Percentiles rank a stretch among this genome's conserved stretches.
Conservation (phyloP, 176 grass and related monocot species). For the Carex myosuroides region DNA sequence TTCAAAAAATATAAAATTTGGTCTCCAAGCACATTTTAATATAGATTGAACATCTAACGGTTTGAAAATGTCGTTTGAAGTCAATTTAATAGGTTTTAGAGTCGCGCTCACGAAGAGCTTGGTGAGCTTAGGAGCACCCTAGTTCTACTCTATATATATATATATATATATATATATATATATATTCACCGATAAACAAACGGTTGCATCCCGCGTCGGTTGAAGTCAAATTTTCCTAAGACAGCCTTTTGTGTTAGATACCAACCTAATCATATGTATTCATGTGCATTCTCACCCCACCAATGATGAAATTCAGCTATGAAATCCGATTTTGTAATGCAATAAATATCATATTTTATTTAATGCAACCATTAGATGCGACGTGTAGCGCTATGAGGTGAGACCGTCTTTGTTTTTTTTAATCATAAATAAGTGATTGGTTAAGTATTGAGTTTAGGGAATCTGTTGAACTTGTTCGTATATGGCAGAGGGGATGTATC, state of each 20-base stretch:
- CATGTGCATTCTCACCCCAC: background rate
- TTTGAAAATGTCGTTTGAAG: too few relatives aligned
- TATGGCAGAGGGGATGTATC: background rate
- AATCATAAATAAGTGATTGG: background rate
- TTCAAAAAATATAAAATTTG: too few relatives aligned
- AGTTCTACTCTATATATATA: too few relatives aligned
- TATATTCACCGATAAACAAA: background rate
- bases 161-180: too few relatives aligned
- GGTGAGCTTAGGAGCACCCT: too few relatives aligned
- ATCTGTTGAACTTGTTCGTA: background rate
- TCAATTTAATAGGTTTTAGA: too few relatives aligned
- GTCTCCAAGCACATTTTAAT: too few relatives aligned
- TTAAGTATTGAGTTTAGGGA: background rate
- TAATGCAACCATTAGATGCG: background rate
- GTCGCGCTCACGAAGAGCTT: too few relatives aligned
- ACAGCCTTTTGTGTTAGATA: background rate
- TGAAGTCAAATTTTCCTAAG: background rate
- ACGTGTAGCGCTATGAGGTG: background rate
- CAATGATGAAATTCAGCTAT: background rate
- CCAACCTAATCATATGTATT: slow-evolving; percentile 16
- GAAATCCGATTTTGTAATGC: background rate
- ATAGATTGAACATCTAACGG: too few relatives aligned
- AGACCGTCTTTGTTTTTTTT: background rate
- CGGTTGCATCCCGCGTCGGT: background rate
- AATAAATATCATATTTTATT: background rate